phyloP scores from a whole-genome alignment of 805 yeast species.

The Clavispora vitiphila region DNA sequence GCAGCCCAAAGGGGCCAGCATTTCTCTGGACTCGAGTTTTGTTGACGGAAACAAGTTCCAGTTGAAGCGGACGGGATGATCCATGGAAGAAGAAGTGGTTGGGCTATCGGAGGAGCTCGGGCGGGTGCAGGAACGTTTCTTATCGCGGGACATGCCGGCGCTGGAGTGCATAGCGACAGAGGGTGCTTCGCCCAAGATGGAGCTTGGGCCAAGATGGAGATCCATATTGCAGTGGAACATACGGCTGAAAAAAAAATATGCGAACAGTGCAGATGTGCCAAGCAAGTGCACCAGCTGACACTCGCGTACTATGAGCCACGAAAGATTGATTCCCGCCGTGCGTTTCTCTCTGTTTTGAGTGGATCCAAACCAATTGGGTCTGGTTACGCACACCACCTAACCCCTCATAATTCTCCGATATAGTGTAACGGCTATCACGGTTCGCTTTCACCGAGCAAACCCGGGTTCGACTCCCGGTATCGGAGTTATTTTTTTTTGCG shows the following conservation, averaged over 20 bases:
- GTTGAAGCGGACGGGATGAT: slow-evolving; percentile 43
- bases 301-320: too few relatives aligned
- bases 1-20: slow-evolving; percentile 35
- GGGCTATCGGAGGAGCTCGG: neutral
- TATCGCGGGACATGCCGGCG: neutral
- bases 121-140: neutral
- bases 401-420: slow-evolving; percentile 44
- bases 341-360: too few relatives aligned
- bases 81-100: neutral
- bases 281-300: too few relatives aligned
- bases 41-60: slow-evolving; percentile 56
- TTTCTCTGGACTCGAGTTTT: slow-evolving; percentile 27
- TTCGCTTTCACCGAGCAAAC: slow-evolving; percentile 77
- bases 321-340: too few relatives aligned
- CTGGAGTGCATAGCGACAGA: neutral
- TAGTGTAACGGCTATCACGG: slow-evolving; percentile 79
- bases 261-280: too few relatives aligned
- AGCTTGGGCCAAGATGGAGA: too few relatives aligned
- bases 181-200: too few relatives aligned
- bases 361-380: too few relatives aligned
- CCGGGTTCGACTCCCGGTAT: slow-evolving; percentile 85
- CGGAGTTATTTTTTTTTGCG: slow-evolving; percentile 41
- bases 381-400: too few relatives aligned
- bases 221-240: too few relatives aligned
- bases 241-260: too few relatives aligned